A percentile compares a stretch with the other conserved stretches of the same genome.
Evolutionary conservation across 192 early-diverging fungal genomes (phyloP).

Genomic region (Diversispora eburnea): DNA sequence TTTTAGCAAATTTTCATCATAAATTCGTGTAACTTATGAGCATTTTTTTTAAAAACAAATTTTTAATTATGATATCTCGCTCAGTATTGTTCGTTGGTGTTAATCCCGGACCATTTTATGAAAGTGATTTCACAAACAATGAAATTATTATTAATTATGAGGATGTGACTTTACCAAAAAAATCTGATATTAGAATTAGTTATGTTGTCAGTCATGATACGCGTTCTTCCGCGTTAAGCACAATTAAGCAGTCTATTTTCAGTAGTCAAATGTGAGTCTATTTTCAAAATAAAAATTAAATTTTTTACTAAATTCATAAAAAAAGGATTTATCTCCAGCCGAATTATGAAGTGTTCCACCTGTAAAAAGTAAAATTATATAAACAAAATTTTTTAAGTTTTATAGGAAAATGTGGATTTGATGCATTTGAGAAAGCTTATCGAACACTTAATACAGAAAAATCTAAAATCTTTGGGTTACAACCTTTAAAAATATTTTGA

Average conservation of each 20-base stretch:
- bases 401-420: constrained; percentile 68
- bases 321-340: constrained; percentile 47
- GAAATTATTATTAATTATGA: constrained; percentile 47
- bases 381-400: constrained; percentile 62
- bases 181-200: constrained; percentile 59
- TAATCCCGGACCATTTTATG: constrained; percentile 62
- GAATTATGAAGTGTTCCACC: constrained; percentile 61
- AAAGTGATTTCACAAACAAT: constrained; percentile 44
- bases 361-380: constrained; percentile 57
- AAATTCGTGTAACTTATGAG: neutral
- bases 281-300: neutral
- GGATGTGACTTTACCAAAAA: constrained; percentile 44
- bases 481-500: constrained; percentile 6
- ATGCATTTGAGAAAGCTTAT: constrained; percentile 43
- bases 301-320: neutral
- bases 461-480: constrained; percentile 3
- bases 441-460: neutral
- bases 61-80: neutral
- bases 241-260: neutral
- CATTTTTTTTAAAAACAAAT: too few relatives aligned
- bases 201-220: constrained; percentile 62
- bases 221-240: constrained; percentile 33
- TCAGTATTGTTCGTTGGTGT: constrained; percentile 68
- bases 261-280: neutral
- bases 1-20: neutral